Base-by-base conservation (phyloP, 176 grass and related monocot species). In the Oryza rufipogon region DNA sequence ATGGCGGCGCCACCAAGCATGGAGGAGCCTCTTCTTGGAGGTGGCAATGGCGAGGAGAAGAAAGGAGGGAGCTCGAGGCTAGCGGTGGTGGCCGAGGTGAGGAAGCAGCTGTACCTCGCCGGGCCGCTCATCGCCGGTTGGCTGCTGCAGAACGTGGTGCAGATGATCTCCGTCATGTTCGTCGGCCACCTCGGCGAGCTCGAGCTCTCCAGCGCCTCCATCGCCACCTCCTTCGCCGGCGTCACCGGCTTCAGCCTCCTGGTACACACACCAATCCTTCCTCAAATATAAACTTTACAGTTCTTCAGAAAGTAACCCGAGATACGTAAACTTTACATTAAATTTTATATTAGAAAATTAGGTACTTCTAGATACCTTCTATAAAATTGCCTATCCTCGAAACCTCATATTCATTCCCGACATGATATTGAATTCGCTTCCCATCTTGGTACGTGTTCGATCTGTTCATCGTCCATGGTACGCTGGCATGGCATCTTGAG, bases 81-180 rank as follows among this genome's bases (percentile, higher is more conserved):
- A 3, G 30, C 77, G 44, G 78, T 77, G 23, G 54, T 56, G 65
- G 11, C 9, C 17, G 88, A 89, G 78, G 25, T 89, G 32, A 86
- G 47, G 60, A 89, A 86, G 83, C 83, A 86, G 83, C 11, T 89
- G 6, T 89, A 82, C 78, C 88, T 89, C 65, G 78, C 88, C 20
- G 78, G 83, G 42, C 88, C 88, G 58, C 78, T 89, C 41, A 72
- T 86, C 23, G 83, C 84, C 0, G 83, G 78, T 65, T 86, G 78
- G 78, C 54, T 86, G 52, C 88, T 89, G 67, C 88, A 89, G 88
- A 89, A 89, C 66, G 60, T 81, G 19, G 66, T 86, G 33, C 83
- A 89, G 83, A 89, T 89, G 88, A 81, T 89, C 44, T 89, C 83
- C 12, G 54, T 89, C 33, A 89, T 89, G 88, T 89, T 81, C n/a